Evolutionary conservation across 2,329 filamentous ascomycete species (phyloP).

Genomic region (Metarhizium rileyi): DNA sequence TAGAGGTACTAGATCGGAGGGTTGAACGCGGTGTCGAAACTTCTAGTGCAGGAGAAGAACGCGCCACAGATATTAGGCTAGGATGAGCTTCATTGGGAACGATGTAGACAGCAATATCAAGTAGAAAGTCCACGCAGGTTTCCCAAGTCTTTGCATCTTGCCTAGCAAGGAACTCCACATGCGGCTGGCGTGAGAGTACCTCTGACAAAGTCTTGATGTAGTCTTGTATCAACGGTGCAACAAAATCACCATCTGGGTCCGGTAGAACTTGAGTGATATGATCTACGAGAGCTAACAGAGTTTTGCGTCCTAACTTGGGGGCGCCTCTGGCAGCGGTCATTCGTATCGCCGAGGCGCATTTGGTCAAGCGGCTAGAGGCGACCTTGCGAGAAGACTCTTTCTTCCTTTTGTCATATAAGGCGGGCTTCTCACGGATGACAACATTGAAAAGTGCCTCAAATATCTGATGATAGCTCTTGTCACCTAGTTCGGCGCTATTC

Average conservation of each 20-base stretch:
- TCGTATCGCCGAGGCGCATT: conserved; percentile 63
- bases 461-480: conserved; percentile 72
- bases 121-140: conserved; percentile 59
- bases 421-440: conserved; percentile 56
- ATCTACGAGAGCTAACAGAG: conserved; percentile 66
- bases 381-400: conserved; percentile 34
- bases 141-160: conserved; percentile 54
- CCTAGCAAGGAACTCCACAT: conserved; percentile 67
- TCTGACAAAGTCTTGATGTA: conserved; percentile 68
- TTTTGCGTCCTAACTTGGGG: conserved; percentile 61
- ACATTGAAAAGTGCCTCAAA: conserved; percentile 72
- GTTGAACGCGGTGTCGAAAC: conserved; percentile 20
- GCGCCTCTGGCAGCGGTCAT: conserved; percentile 61
- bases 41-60: conserved; percentile 34
- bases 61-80: not conserved
- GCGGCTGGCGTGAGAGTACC: conserved; percentile 62
- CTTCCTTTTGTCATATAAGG: conserved; percentile 46
- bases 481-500: conserved; percentile 41
- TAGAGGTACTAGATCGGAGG: conserved; percentile 18
- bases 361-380: conserved; percentile 48
- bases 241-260: conserved; percentile 48
- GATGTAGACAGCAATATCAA: conserved; percentile 46
- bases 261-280: conserved; percentile 72
- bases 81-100: conserved; percentile 26
- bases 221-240: conserved; percentile 61